Evolutionary conservation across 192 early-diverging fungal species (phyloP), one percentile per base, ranked within the genome.

Genomic region (Obelidium mucronatum): DNA sequence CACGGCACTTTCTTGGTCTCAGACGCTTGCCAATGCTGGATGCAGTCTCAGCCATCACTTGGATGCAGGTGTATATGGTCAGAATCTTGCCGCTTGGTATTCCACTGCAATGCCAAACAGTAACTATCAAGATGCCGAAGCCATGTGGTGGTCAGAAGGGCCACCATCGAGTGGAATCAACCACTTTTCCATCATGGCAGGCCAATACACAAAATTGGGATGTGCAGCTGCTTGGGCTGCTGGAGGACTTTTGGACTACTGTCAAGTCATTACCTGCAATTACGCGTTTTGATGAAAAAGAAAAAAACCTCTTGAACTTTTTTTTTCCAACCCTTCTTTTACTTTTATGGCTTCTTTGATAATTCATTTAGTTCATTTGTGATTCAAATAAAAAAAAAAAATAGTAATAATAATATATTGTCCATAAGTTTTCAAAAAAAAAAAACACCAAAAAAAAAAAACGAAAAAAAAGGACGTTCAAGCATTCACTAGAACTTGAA

Each of bases 191-290:
- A 39, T 65, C 1, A 65, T 65, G 63, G 28, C 8, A 39, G 34
- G 22, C 19, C 31, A 31, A 39, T 65, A 65, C 40, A 37, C 31
- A 6, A 65, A 39, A 28, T 19, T 65, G 11, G 63, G 63, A 2
- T 65, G 63, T 40, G 63, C 34, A 19, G 15, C 15, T 31, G 63
- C 63, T 11, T 31, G 17, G 1, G 63, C 35, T 11, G 15, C 34
- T 65, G 63, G 63, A 22, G 36, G 36, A n/a, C 35, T 31, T 17
- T 26, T 39, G 19, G 19, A 31, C 1, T 22, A 65, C 17, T 65
- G 63, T 65, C 17, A 26, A 17, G 63, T 65, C 1, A 40, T 65
- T 33, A 30, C 63, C 17, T 65, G 63, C 40, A 39, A 65, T 30
- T 65, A 65, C n/a, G n/a, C n/a, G n/a, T n/a, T n/a, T n/a, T n/a